Evolutionary conservation across 306 rosid genomes (phyloP), one percentile per base, ranked within the genome.

Genomic region (Citrullus amarus): DNA sequence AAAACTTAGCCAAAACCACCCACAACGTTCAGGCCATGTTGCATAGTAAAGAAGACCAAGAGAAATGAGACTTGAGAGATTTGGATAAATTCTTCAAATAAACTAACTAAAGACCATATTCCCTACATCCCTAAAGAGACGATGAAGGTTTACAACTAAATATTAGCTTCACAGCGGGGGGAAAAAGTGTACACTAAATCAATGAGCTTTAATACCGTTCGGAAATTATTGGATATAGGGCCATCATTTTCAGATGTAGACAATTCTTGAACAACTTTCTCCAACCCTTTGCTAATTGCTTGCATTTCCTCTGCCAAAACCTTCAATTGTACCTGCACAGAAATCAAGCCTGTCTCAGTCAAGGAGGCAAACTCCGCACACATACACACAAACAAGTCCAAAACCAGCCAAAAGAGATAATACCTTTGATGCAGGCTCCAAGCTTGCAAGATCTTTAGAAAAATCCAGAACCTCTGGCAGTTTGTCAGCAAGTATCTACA

Each of bases 281-380:
- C 98, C 85, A 93, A 84, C 78, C 98, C 98, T 85, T 91, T 93
- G 90, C 90, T 90, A 82, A 93, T 77, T 63, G 97, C 89, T 86
- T 91, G 98, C 98, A 93, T 93, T 88, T 93, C 98, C 85, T 93
- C 98, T 6, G 96, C 98, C 90, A 93, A 81, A 84, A 85, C 62
- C 85, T 91, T 91, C 83, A 93, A 28, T 87, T 91, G 98, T 87
- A 91, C 83, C 98, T 93, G 86, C 65, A 63, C 44, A 38, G 74
- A 44, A 86, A 82, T 51, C 71, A 9, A 51, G 46, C 68, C 51
- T 22, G 25, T 58, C 41, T 59, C 59, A 61, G 48, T 51, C 13
- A 17, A 65, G 50, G 61, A 62, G 32, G 32, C 65, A 79, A 66
- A 60, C 60, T 41, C 44, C 46, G 6, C 34, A 9, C 80, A n/a